These are phyloP conservation scores for Euphorbia lathyris DNA, from an alignment of 345 rosid genomes.

Conservation along the genomic window DNA sequence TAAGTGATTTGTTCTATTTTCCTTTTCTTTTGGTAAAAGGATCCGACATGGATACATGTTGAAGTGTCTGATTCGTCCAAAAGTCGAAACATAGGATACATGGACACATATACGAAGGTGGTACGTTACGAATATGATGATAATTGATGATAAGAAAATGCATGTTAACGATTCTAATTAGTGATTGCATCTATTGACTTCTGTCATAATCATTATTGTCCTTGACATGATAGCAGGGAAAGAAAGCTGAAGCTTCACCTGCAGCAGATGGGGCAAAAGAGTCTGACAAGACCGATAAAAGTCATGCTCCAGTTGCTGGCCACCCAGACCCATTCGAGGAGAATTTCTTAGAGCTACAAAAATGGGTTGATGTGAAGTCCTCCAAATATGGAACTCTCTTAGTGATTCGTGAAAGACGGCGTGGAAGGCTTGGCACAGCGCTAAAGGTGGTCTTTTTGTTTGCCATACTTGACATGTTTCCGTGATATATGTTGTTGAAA, in stretches of 20 bases:
- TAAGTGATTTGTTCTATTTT: conserved; percentile 2
- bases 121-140: background rate
- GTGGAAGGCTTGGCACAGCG: conserved; percentile 73
- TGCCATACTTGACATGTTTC: background rate
- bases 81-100: conserved; percentile 11
- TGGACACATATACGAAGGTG: background rate
- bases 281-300: conserved; percentile 27
- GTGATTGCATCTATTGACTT: background rate
- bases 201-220: background rate
- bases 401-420: conserved; percentile 70
- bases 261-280: conserved; percentile 41
- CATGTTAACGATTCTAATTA: background rate
- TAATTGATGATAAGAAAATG: background rate
- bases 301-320: conserved; percentile 33
- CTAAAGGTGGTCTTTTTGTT: conserved; percentile 56
- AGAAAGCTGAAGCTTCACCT: conserved; percentile 32
- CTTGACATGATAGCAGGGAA: conserved; percentile 36
- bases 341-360: conserved; percentile 63
- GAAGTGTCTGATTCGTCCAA: conserved; percentile 12
- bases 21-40: conserved; percentile 10
- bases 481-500: too few relatives aligned
- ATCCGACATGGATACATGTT: conserved; percentile 12
- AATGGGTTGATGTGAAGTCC: conserved; percentile 89
- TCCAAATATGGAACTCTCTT: conserved; percentile 66
- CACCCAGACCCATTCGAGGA: conserved; percentile 66